Conservation (phyloP, 2,329 filamentous ascomycete species). For the Ampelomyces quisqualis region DNA sequence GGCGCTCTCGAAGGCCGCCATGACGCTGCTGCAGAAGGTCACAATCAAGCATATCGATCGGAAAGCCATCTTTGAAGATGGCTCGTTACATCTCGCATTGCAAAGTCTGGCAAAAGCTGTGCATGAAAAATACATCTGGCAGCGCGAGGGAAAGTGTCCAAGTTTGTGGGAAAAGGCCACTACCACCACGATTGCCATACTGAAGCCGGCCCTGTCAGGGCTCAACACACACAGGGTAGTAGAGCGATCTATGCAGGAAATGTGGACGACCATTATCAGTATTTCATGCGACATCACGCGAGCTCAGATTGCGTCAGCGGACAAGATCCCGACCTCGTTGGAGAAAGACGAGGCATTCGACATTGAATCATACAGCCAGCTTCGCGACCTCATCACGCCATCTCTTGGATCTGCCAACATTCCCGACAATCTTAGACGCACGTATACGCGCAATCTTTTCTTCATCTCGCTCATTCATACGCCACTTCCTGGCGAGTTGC, state of each 20-base stretch:
- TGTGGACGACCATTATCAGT: slow-evolving; percentile 62
- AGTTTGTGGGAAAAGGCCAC: slow-evolving; percentile 82
- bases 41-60: slow-evolving; percentile 62
- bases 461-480: slow-evolving; percentile 77
- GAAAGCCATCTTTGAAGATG: slow-evolving; percentile 67
- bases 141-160: slow-evolving; percentile 67
- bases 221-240: slow-evolving; percentile 22
- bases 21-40: slow-evolving; percentile 66
- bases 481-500: slow-evolving; percentile 63
- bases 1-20: slow-evolving; percentile 80
- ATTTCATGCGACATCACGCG: slow-evolving; percentile 43
- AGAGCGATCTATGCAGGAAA: slow-evolving; percentile 47
- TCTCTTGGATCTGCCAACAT: slow-evolving; percentile 67
- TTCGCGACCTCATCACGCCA: slow-evolving; percentile 73
- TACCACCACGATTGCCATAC: slow-evolving; percentile 65
- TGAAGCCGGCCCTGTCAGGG: slow-evolving; percentile 64
- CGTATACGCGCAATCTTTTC: slow-evolving; percentile 77
- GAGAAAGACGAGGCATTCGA: slow-evolving; percentile 77
- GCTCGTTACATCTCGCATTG: slow-evolving; percentile 66
- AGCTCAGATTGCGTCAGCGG: slow-evolving; percentile 43
- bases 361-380: slow-evolving; percentile 67
- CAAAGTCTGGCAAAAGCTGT: slow-evolving; percentile 70
- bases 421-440: slow-evolving; percentile 64
- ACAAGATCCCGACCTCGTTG: slow-evolving; percentile 32
- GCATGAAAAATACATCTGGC: slow-evolving; percentile 76